Base-by-base conservation (phyloP, 2,329 filamentous ascomycete species). In the Hypoxylon sp. region DNA sequence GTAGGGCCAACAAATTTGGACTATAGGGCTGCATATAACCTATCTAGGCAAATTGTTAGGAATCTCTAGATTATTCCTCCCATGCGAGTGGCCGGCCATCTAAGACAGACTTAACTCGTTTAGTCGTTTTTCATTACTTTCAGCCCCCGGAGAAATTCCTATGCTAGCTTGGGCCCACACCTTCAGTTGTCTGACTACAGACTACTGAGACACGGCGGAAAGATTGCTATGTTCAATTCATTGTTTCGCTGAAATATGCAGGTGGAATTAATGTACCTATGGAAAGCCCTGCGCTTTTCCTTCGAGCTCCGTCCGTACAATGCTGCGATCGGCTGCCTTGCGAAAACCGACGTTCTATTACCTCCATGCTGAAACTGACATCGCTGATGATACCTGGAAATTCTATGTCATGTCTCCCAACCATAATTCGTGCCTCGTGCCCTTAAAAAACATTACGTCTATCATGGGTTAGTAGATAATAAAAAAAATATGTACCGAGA, bases 371-470 rank as follows among this genome's bases (percentile, higher is more conserved):
- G 16, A 33, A 51, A 14, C 4, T 18, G 3, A 26, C 12, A 11
- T 54, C 22, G 26, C 36, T 36, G 20, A 33, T 45, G 24, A 26
- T 40, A 11, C 16, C 28, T 26, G 14, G 7, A 12, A 45, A 48
- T 24, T 24, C 11, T 28, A 28, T n/a, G n/a, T 30, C 14, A 3
- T 49, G 14, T 16, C 36, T 4, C 36, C 36, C 36, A 40, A 30
- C 5, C 24, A 18, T 61, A 8, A 12, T 11, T 54, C 42, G 11
- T 61, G 30, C 40, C 42, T 54, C 32, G 24, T 42, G 36, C 30
- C 46, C 48, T 46, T 57, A 48, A 12, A 32, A 20, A 48, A 52
- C 24, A 55, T 62, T 54, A 50, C n/a, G n/a, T 46, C 36, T 51
- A 48, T 54, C 12, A 28, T 26, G n/a, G 11, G 7, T 22, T 11